phyloP scores from a whole-genome alignment of 768 basidiomycete species.

The Mycena galericulata region DNA sequence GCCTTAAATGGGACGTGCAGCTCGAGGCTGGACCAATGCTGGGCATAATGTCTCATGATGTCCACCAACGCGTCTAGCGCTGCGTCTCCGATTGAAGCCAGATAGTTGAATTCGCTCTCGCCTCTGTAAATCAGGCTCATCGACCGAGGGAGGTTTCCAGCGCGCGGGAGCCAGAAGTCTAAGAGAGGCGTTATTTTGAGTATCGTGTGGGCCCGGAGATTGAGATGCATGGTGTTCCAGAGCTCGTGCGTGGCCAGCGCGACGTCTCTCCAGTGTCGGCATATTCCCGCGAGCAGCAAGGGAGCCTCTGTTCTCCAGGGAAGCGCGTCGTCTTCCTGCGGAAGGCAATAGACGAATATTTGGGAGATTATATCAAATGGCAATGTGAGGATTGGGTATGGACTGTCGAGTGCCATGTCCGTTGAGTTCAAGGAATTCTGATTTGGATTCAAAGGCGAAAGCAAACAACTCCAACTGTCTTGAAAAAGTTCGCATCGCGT shows the following conservation, averaged over 20 bases:
- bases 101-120: background rate
- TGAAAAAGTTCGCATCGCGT: too few relatives aligned
- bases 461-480: too few relatives aligned
- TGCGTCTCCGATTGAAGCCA: background rate
- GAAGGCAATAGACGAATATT: constrained; percentile 27
- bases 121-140: constrained; percentile 13
- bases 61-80: background rate
- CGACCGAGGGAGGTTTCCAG: constrained; percentile 14
- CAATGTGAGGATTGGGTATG: constrained; percentile 11
- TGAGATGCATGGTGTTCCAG: constrained; percentile 25
- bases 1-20: background rate
- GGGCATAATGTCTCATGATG: background rate
- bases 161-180: constrained; percentile 21
- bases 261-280: constrained; percentile 14
- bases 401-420: too few relatives aligned
- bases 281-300: constrained; percentile 19
- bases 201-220: constrained; percentile 5
- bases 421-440: too few relatives aligned
- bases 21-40: constrained; percentile 18
- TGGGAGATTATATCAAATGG: constrained; percentile 17
- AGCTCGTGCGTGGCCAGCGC: constrained; percentile 10
- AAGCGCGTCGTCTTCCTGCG: constrained; percentile 12
- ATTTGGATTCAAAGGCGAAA: too few relatives aligned
- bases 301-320: constrained; percentile 21
- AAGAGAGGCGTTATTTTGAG: constrained; percentile 10